A percentile compares a stretch with the other conserved stretches of the same genome.
These are phyloP conservation scores for Thuja plicata DNA, from an alignment of 83 land plant genomes.

Conservation along the genomic window DNA sequence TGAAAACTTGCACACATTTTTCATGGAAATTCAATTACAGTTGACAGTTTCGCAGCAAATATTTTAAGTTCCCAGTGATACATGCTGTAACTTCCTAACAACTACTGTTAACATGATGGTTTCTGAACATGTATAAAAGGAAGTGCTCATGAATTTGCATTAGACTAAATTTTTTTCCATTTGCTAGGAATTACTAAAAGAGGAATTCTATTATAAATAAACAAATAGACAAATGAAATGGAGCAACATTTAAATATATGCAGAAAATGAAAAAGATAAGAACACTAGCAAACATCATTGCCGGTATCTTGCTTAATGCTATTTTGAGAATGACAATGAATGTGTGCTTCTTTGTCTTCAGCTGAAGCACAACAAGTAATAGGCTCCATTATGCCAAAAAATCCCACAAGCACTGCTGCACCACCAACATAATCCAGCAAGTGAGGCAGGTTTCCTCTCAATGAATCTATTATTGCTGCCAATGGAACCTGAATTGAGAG, in stretches of 20 bases:
- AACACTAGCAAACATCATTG: slow-evolving; percentile 2
- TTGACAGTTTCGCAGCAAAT: not conserved
- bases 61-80: not conserved
- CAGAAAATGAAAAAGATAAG: not conserved
- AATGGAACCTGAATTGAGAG: slow-evolving; percentile 84
- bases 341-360: slow-evolving; percentile 8
- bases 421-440: slow-evolving; percentile 68
- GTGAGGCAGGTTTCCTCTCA: slow-evolving; percentile 60
- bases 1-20: not conserved
- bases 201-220: not conserved
- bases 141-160: not conserved
- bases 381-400: slow-evolving; percentile 78
- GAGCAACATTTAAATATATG: not conserved
- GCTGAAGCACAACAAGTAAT: slow-evolving; percentile 25
- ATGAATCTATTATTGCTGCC: slow-evolving; percentile 76
- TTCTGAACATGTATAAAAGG: not conserved
- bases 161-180: not conserved
- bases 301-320: not conserved
- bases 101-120: not conserved
- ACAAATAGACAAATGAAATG: not conserved
- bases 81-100: not conserved
- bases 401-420: slow-evolving; percentile 63
- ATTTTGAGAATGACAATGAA: not conserved
- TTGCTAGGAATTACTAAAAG: not conserved
- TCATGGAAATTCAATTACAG: not conserved